A percentile compares a stretch with the other conserved stretches of the same genome.
These are phyloP conservation scores for Magnaporthales sp. DNA, from an alignment of 2,329 filamentous ascomycete species.

Conservation along the genomic window DNA sequence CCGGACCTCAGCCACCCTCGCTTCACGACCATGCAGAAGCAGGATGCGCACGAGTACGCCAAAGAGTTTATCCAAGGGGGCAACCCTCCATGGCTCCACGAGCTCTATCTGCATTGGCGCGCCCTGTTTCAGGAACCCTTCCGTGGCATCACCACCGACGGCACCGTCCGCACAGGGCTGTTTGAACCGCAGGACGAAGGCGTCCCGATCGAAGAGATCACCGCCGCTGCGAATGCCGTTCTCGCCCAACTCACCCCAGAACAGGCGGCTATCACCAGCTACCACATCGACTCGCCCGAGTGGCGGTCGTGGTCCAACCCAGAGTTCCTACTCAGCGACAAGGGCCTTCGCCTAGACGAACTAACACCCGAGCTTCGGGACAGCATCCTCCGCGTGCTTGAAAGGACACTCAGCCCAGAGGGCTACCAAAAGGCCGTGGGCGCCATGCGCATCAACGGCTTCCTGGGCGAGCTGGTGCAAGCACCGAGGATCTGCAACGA, in stretches of 20 bases:
- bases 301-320: constrained; percentile 68
- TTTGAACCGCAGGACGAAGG: constrained; percentile 56
- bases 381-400: constrained; percentile 46
- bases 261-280: constrained; percentile 38
- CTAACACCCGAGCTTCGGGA: constrained; percentile 29
- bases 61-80: constrained; percentile 48
- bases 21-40: constrained; percentile 53
- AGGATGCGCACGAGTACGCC: constrained; percentile 55
- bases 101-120: constrained; percentile 49
- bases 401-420: constrained; percentile 53
- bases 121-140: constrained; percentile 56
- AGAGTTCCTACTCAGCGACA: constrained; percentile 60
- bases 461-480: constrained; percentile 60
- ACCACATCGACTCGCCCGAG: constrained; percentile 61
- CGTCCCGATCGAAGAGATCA: constrained; percentile 49
- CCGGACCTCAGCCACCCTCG: constrained; percentile 53
- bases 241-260: constrained; percentile 32
- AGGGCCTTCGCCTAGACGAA: constrained; percentile 64
- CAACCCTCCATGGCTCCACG: constrained; percentile 59
- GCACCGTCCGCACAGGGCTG: constrained; percentile 43
- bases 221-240: constrained; percentile 37
- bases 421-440: constrained; percentile 62
- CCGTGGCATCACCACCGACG: constrained; percentile 61
- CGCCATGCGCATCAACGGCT: constrained; percentile 68
- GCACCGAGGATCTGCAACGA: constrained; percentile 60